phyloP scores from a whole-genome alignment of 2,329 filamentous ascomycete genomes.

The Fusarium transvaalense region DNA sequence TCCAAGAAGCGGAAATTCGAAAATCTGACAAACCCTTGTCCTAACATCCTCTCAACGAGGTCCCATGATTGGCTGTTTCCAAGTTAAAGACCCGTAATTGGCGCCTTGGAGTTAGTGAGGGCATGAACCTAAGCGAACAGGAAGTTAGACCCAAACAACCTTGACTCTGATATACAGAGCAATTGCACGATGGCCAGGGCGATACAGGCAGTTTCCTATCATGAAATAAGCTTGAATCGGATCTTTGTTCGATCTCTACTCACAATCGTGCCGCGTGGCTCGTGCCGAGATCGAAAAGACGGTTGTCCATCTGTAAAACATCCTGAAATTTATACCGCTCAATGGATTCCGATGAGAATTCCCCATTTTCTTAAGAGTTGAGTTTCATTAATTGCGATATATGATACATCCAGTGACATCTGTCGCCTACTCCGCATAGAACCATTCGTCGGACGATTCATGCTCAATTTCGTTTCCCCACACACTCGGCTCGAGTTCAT shows the following conservation, averaged over 20 bases:
- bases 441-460: not conserved
- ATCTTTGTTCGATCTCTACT: not conserved
- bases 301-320: not conserved
- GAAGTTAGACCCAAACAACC: not conserved
- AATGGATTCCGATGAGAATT: not conserved
- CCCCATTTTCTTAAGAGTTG: not conserved
- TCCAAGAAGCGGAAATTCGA: not conserved
- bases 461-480: conserved; percentile 7
- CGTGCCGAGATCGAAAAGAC: not conserved
- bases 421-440: not conserved
- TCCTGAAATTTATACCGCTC: not conserved
- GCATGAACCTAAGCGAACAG: not conserved
- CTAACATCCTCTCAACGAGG: too few species aligned
- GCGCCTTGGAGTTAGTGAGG: not conserved
- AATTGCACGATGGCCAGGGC: not conserved
- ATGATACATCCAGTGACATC: not conserved
- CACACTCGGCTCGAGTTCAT: not conserved
- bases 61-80: not conserved
- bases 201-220: not conserved
- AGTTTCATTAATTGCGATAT: not conserved
- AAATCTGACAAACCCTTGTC: not conserved
- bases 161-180: not conserved
- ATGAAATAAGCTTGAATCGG: not conserved
- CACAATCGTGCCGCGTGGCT: not conserved
- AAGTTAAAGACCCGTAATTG: not conserved